A percentile compares a stretch with the other conserved stretches of the same genome.
Conservation (phyloP, 108 stramenopile species). For the Skeletonema costatum region DNA sequence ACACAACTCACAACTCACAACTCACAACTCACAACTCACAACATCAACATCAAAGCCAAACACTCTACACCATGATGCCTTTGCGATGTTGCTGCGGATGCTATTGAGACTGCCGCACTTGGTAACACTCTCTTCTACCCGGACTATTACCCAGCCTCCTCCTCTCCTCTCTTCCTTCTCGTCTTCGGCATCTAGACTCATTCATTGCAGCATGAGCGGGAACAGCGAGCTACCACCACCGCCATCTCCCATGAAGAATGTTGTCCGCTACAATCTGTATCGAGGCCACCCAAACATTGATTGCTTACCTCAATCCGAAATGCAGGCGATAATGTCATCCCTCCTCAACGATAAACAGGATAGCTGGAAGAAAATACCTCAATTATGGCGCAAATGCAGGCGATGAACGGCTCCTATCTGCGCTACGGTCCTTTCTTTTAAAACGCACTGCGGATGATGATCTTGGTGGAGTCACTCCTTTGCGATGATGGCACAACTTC, state of each 20-base stretch:
- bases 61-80: too few species aligned
- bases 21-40: too few species aligned
- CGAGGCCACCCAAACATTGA: constrained; percentile 65
- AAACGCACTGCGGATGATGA: constrained; percentile 52
- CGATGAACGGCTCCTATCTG: constrained; percentile 30
- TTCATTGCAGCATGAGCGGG: not conserved
- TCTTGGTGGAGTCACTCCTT: not conserved
- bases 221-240: not conserved
- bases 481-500: not conserved
- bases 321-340: constrained; percentile 44
- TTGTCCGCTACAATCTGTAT: constrained; percentile 44
- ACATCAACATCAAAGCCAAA: too few species aligned
- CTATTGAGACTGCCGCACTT: too few species aligned
- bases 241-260: too few species aligned
- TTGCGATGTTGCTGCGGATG: too few species aligned
- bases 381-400: constrained; percentile 57
- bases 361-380: constrained; percentile 11
- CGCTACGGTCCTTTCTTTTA: constrained; percentile 52
- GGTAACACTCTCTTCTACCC: too few species aligned
- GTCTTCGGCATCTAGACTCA: too few species aligned
- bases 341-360: constrained; percentile 6
- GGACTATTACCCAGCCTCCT: too few species aligned
- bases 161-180: too few species aligned
- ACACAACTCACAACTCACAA: too few species aligned
- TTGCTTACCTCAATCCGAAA: constrained; percentile 51